Evolutionary conservation across 2,329 filamentous ascomycete species (phyloP), one percentile per base, ranked within the genome.

Genomic region (Talaromyces sp.): DNA sequence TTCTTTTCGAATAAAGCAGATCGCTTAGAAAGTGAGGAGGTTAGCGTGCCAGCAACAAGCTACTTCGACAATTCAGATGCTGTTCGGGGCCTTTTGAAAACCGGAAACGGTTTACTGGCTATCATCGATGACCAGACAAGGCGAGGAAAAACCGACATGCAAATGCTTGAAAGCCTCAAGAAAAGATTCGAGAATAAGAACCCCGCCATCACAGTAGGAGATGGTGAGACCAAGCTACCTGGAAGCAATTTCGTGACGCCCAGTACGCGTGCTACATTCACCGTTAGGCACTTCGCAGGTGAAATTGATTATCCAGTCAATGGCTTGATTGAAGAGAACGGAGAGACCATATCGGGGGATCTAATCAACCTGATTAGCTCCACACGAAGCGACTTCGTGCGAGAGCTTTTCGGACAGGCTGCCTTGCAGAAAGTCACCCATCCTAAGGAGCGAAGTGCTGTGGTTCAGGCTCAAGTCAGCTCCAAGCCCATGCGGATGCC

Each of bases 51-150:
- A 1, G 89, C 93, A 0, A 97, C 94, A 0, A 97, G 92, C 80
- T 99, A 98, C 78, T 99, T 97, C 72, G 95, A 99, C 78, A 99
- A 98, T 77, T 93, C 91, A 0, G 95, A 98, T 76, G 93, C 94
- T 10, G 93, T 97, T 67, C 92, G 91, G 72, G 94, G 93, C 13
- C 84, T 99, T 36, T 82, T 99, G 64, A 99, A 98, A 81, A 85
- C 92, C 65, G 92, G 93, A 29, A 98, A 98, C 72, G 95, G 95
- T 53, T 83, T 99, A 45, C 83, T 99, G 22, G 93, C 92, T 78
- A 99, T 99, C 68, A 83, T 99, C 0, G 95, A 99, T 74, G 95
- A 99, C 73, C 95, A 99, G 78, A 97, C 93, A 53, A 89, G 91
- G 58, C 91, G 94, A 63, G 91, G 94, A 71, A 90, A 93, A 73